phyloP scores from a whole-genome alignment of 164 flowering plant genomes.

The Vitis riparia region DNA sequence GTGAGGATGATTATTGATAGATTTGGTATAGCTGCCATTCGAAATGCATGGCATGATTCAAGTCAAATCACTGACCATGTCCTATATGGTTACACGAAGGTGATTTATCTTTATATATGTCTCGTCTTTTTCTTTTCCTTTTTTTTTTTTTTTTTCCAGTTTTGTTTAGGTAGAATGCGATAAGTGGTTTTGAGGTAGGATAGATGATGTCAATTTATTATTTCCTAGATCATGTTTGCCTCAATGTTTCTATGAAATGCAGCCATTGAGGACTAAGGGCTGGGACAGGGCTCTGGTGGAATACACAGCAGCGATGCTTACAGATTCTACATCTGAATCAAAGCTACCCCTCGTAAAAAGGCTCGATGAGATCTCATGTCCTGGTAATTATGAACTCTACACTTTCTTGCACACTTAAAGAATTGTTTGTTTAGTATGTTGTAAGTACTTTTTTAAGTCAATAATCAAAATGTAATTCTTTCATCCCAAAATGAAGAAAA shows the following conservation, averaged over 20 bases:
- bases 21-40: conserved; percentile 68
- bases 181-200: neutral
- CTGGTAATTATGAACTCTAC: conserved; percentile 46
- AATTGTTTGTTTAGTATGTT: too few species aligned
- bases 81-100: conserved; percentile 83
- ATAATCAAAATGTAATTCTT: too few species aligned
- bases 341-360: conserved; percentile 61
- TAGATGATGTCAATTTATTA: neutral
- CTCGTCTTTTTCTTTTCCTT: neutral
- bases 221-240: conserved; percentile 1
- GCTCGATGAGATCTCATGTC: conserved; percentile 77
- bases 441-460: too few species aligned
- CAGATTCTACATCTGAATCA: conserved; percentile 44
- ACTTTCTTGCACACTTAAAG: neutral
- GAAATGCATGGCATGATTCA: conserved; percentile 82
- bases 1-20: conserved; percentile 71
- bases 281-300: conserved; percentile 92
- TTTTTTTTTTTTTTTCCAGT: neutral
- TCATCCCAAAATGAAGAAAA: too few species aligned
- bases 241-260: conserved; percentile 23
- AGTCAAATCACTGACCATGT: conserved; percentile 55
- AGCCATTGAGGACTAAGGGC: conserved; percentile 76
- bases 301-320: conserved; percentile 60
- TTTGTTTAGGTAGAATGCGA: neutral
- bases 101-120: conserved; percentile 11